These are phyloP conservation scores for Cyberlindnera americana DNA, from an alignment of 805 yeast genomes.

Conservation along the genomic window DNA sequence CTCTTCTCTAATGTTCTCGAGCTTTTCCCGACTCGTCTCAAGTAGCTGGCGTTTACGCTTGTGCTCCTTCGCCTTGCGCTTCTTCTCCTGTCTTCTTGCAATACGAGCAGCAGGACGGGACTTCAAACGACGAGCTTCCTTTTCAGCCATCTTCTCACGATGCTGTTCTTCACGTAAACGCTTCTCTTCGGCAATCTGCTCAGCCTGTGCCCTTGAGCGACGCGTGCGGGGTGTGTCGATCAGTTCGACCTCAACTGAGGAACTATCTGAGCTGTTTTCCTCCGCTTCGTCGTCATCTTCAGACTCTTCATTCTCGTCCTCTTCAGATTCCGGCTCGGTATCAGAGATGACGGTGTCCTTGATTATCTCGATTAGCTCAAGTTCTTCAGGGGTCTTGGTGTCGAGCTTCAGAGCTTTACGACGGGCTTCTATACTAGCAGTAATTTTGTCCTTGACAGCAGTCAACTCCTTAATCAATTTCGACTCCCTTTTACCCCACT, in stretches of 20 bases:
- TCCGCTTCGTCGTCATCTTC: conserved; percentile 18
- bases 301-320: conserved; percentile 15
- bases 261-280: conserved; percentile 7
- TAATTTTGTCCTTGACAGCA: conserved; percentile 48
- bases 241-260: conserved; percentile 13
- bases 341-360: conserved; percentile 34
- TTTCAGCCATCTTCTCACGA: conserved; percentile 18
- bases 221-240: conserved; percentile 26
- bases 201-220: conserved; percentile 25
- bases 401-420: conserved; percentile 49
- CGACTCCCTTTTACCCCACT: conserved; percentile 72
- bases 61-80: conserved; percentile 32
- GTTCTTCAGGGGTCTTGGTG: conserved; percentile 39
- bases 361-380: conserved; percentile 38
- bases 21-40: conserved; percentile 26
- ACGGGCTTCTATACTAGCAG: conserved; percentile 55
- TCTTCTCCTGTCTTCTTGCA: conserved; percentile 33
- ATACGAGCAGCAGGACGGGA: conserved; percentile 35
- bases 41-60: conserved; percentile 28
- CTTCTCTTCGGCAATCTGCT: conserved; percentile 20
- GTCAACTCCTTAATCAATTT: conserved; percentile 58
- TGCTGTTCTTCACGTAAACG: conserved; percentile 11
- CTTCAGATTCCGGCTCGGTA: conserved; percentile 29
- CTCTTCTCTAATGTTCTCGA: conserved; percentile 35
- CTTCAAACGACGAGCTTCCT: conserved; percentile 22